Conservation (phyloP, 2,329 filamentous ascomycete species). For the Hypoxylon sp. region DNA sequence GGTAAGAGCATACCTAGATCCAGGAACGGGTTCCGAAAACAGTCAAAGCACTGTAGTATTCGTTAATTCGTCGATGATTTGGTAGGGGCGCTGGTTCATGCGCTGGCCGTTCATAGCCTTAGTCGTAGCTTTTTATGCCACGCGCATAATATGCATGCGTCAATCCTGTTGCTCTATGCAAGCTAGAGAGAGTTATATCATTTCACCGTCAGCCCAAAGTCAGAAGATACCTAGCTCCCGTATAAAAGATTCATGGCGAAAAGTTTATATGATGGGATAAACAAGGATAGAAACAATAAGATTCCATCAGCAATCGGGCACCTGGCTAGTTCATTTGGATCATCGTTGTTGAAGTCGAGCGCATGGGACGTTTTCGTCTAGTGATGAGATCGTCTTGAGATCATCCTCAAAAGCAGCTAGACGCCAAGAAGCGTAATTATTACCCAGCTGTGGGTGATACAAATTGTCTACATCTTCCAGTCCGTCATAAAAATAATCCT, state of each 20-base stretch:
- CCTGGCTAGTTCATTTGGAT: conserved; percentile 43
- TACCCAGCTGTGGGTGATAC: conserved; percentile 21
- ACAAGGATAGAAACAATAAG: conserved; percentile 22
- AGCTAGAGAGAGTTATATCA: conserved; percentile 32
- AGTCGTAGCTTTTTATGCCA: conserved; percentile 3
- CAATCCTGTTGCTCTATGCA: conserved; percentile 5
- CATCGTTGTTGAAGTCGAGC: conserved; percentile 36
- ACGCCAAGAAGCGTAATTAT: conserved; percentile 38
- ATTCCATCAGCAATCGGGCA: conserved; percentile 15
- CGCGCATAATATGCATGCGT: neutral
- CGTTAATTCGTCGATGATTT: conserved; percentile 17
- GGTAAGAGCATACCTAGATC: conserved; percentile 20
- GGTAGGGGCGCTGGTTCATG: conserved; percentile 30
- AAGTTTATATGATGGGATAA: conserved; percentile 25
- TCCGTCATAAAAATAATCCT: neutral
- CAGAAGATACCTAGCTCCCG: conserved; percentile 4
- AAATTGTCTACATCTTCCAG: conserved; percentile 25
- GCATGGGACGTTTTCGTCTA: conserved; percentile 34
- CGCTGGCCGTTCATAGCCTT: conserved; percentile 1
- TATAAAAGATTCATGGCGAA: conserved; percentile 5
- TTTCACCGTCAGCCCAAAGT: conserved; percentile 25
- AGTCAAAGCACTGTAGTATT: conserved; percentile 21
- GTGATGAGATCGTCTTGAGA: conserved; percentile 45
- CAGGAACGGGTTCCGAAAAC: conserved; percentile 28
- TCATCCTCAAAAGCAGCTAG: conserved; percentile 41